phyloP scores from a whole-genome alignment of 805 yeast genomes.

The Priceomyces castillae region DNA sequence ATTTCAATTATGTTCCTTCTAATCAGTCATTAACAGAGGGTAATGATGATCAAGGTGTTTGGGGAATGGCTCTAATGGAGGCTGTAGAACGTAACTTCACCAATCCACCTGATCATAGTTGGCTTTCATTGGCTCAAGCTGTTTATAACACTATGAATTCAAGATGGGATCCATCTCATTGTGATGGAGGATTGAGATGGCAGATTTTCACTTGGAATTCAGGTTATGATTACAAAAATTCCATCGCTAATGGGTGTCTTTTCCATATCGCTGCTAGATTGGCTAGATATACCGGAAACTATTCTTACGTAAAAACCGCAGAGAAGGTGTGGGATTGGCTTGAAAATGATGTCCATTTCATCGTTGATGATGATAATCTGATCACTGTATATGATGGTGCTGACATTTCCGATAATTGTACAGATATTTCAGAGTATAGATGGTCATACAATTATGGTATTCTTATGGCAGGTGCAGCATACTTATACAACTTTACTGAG shows the following conservation, averaged over 20 bases:
- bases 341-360: slow-evolving; percentile 37
- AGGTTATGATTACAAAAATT: slow-evolving; percentile 90
- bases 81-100: slow-evolving; percentile 46
- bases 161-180: slow-evolving; percentile 75
- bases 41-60: slow-evolving; percentile 52
- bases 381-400: slow-evolving; percentile 59
- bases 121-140: slow-evolving; percentile 86
- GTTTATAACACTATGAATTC: slow-evolving; percentile 86
- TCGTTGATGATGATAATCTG: slow-evolving; percentile 23
- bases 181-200: slow-evolving; percentile 94
- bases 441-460: slow-evolving; percentile 77
- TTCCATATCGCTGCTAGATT: slow-evolving; percentile 86
- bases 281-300: slow-evolving; percentile 77
- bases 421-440: slow-evolving; percentile 44
- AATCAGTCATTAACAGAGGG: slow-evolving; percentile 48
- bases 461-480: slow-evolving; percentile 65
- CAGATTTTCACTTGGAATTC: slow-evolving; percentile 93
- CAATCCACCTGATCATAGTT: slow-evolving; percentile 55
- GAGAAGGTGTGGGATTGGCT: slow-evolving; percentile 82
- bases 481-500: slow-evolving; percentile 60
- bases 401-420: slow-evolving; percentile 45
- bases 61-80: slow-evolving; percentile 47
- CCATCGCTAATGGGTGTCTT: slow-evolving; percentile 84
- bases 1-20: slow-evolving; percentile 41
- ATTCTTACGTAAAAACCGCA: slow-evolving; percentile 70